A percentile compares a stretch with the other conserved stretches of the same genome.
Evolutionary conservation across 805 yeast genomes (phyloP).

Genomic region (Pichia kluyveri): DNA sequence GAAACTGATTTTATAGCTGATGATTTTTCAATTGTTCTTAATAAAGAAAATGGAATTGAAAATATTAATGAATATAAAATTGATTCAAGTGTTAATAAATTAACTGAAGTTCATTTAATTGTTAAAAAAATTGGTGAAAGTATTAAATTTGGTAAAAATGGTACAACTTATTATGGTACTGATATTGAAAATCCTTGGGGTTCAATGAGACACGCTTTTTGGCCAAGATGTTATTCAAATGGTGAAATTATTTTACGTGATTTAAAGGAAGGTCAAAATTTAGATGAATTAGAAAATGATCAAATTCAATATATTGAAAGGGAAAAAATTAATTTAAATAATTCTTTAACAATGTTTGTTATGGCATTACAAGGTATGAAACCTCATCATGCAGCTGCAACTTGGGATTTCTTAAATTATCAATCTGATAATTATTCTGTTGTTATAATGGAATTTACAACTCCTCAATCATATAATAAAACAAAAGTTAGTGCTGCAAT

Average conservation of each 20-base stretch:
- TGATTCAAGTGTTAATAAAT: constrained; percentile 57
- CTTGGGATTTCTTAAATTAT: constrained; percentile 91
- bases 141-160: constrained; percentile 84
- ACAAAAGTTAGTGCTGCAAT: constrained; percentile 78
- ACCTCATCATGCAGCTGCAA: constrained; percentile 96
- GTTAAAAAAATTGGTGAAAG: constrained; percentile 63
- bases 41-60: constrained; percentile 30
- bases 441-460: constrained; percentile 89
- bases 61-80: constrained; percentile 35
- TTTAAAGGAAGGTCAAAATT: constrained; percentile 15
- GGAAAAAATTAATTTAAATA: constrained; percentile 18
- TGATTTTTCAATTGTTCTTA: constrained; percentile 52
- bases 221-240: constrained; percentile 77
- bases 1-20: constrained; percentile 80
- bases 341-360: constrained; percentile 68
- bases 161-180: constrained; percentile 80
- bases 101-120: constrained; percentile 60
- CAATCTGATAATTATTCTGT: constrained; percentile 69
- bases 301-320: constrained; percentile 6
- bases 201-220: constrained; percentile 87
- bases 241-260: constrained; percentile 53
- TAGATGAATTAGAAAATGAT: constrained; percentile 8
- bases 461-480: constrained; percentile 82
- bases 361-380: constrained; percentile 99
- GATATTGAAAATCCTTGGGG: constrained; percentile 90